phyloP scores from a whole-genome alignment of 441 rosid species.

The Eutrema salsugineum region DNA sequence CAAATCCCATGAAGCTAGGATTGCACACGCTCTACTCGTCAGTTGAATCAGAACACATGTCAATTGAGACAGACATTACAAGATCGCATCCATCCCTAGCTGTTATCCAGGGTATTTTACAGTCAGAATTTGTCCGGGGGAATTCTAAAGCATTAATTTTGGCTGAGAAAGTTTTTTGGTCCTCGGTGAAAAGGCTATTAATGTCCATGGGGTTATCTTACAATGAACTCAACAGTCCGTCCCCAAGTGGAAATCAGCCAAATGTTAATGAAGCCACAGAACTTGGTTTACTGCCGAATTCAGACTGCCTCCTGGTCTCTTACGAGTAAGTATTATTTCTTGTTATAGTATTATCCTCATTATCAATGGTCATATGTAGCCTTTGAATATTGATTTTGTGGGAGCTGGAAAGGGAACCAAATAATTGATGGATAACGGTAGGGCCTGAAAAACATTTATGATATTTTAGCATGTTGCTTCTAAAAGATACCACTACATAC shows the following conservation, averaged over 20 bases:
- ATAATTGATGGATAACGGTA: background rate
- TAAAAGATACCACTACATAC: background rate
- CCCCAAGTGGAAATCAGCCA: constrained; percentile 26
- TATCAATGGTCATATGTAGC: background rate
- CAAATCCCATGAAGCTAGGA: constrained; percentile 40
- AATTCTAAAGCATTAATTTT: constrained; percentile 42
- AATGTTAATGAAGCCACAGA: constrained; percentile 23
- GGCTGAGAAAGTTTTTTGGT: constrained; percentile 54
- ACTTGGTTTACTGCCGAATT: constrained; percentile 30
- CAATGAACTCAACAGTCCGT: constrained; percentile 33
- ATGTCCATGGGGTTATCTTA: constrained; percentile 46
- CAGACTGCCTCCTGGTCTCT: constrained; percentile 49
- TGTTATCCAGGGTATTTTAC: constrained; percentile 45
- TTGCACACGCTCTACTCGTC: constrained; percentile 40
- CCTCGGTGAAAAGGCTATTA: constrained; percentile 46
- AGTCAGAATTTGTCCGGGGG: constrained; percentile 28
- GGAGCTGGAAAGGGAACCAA: background rate
- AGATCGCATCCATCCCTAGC: constrained; percentile 49
- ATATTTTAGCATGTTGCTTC: constrained; percentile 1
- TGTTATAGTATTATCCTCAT: background rate
- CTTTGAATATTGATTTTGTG: background rate
- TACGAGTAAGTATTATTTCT: constrained; percentile 45
- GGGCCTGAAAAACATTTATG: background rate
- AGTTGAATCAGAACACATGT: constrained; percentile 33
- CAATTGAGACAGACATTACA: constrained; percentile 36